phyloP scores from a whole-genome alignment of 495 filamentous ascomycete genomes.

The Eremomyces bilateralis region DNA sequence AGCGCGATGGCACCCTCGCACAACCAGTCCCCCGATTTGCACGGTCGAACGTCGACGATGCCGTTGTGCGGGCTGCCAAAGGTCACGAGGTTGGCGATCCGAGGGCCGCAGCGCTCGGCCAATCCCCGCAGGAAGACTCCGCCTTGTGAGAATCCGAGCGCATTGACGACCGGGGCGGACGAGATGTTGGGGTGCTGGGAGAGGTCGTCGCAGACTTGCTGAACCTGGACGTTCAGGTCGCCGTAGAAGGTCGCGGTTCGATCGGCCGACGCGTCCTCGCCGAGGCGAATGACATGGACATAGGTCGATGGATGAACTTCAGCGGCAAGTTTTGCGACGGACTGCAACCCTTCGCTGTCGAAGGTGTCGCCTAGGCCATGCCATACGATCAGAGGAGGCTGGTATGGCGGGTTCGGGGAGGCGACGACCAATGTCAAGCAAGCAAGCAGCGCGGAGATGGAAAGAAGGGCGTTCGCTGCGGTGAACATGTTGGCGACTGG shows the following conservation, averaged over 20 bases:
- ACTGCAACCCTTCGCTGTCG: constrained; percentile 46
- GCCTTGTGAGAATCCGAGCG: constrained; percentile 84
- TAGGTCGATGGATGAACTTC: constrained; percentile 59
- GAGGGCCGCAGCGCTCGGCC: constrained; percentile 66
- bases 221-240: constrained; percentile 64
- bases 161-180: constrained; percentile 65
- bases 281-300: constrained; percentile 61
- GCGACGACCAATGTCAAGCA: neutral
- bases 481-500: too few species aligned
- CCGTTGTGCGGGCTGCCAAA: constrained; percentile 91
- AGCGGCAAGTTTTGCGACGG: constrained; percentile 44
- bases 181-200: constrained; percentile 55
- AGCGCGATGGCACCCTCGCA: constrained; percentile 58
- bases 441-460: neutral
- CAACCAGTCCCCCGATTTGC: constrained; percentile 43
- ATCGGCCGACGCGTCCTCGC: constrained; percentile 41
- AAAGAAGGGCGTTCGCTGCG: too few species aligned
- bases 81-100: constrained; percentile 64
- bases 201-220: constrained; percentile 59
- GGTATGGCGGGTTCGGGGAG: constrained; percentile 15
- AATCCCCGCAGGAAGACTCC: constrained; percentile 91
- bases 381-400: constrained; percentile 81
- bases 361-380: constrained; percentile 67
- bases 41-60: constrained; percentile 58
- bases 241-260: constrained; percentile 74